phyloP scores from a whole-genome alignment of 2,329 filamentous ascomycete genomes.

The Massarina eburnea region DNA sequence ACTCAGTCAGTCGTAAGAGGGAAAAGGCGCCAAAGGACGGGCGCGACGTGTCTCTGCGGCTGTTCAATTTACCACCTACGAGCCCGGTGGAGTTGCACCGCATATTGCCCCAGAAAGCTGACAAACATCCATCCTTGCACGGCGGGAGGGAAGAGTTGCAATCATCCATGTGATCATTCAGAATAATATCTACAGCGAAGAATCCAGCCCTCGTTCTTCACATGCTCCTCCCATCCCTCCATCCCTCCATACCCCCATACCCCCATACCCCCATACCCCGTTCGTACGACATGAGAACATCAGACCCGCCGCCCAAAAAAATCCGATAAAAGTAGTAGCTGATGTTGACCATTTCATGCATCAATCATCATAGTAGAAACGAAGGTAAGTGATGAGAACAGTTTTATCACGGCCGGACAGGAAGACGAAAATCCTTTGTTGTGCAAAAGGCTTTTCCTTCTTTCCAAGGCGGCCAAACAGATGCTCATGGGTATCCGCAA shows the following conservation, averaged over 20 bases:
- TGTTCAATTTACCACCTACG: not conserved
- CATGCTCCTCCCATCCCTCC: not conserved
- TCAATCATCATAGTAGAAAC: not conserved
- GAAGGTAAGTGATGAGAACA: constrained; percentile 3
- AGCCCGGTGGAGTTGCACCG: too few species aligned
- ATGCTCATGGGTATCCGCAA: constrained; percentile 14
- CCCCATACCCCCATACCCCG: not conserved
- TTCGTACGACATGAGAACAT: not conserved
- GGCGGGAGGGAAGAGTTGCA: not conserved
- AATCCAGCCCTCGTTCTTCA: not conserved
- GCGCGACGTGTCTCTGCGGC: not conserved
- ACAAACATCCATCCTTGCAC: not conserved
- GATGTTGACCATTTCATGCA: not conserved
- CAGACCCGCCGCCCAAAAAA: not conserved
- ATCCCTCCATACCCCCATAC: not conserved
- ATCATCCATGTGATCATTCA: not conserved
- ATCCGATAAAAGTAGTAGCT: not conserved
- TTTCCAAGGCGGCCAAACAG: not conserved
- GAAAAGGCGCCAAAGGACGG: not conserved
- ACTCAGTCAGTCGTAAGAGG: not conserved
- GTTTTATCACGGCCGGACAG: not conserved
- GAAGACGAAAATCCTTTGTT: not conserved
- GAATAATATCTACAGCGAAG: constrained; percentile 1
- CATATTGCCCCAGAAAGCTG: too few species aligned
- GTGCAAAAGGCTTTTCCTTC: not conserved